These are phyloP conservation scores for Penicillium bialowiezense DNA, from an alignment of 495 filamentous ascomycete species.

Conservation along the genomic window DNA sequence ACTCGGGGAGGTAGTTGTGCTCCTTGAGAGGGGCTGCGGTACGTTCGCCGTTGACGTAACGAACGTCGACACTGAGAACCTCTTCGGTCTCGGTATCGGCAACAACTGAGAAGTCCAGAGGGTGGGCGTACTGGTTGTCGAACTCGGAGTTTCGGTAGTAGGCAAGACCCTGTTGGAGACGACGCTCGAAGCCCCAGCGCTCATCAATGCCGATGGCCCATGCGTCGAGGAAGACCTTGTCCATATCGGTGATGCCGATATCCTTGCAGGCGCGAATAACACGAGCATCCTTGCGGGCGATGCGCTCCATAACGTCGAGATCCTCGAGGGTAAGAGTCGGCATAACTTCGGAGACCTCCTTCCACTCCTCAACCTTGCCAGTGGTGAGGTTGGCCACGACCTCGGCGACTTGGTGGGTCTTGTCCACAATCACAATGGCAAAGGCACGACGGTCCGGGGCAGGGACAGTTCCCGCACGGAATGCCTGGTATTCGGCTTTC, in stretches of 20 bases:
- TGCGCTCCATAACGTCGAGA: conserved; percentile 74
- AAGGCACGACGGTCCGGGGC: conserved; percentile 29
- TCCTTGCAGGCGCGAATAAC: conserved; percentile 85
- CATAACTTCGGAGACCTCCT: conserved; percentile 68
- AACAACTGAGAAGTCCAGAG: conserved; percentile 35
- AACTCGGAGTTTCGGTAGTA: conserved; percentile 48
- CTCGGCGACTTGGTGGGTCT: conserved; percentile 56
- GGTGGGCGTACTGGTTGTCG: conserved; percentile 42
- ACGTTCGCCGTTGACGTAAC: conserved; percentile 70
- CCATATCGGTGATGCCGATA: conserved; percentile 81
- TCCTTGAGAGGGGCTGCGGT: conserved; percentile 52
- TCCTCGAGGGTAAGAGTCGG: conserved; percentile 90
- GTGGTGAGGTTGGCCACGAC: conserved; percentile 71
- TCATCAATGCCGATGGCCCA: conserved; percentile 42
- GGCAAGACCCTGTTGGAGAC: conserved; percentile 38
- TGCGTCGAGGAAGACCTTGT: conserved; percentile 76
- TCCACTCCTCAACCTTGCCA: conserved; percentile 68
- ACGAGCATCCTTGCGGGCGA: conserved; percentile 68
- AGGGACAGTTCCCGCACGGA: conserved; percentile 57
- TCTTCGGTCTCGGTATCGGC: conserved; percentile 80
- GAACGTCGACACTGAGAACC: conserved; percentile 87
- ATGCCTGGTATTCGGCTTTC: conserved; percentile 75
- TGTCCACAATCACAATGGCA: conserved; percentile 33
- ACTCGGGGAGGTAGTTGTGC: conserved; percentile 52
- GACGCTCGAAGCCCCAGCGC: conserved; percentile 38